These are phyloP conservation scores for Melanogaster broomeanus DNA, from an alignment of 768 basidiomycete species.

Conservation along the genomic window DNA sequence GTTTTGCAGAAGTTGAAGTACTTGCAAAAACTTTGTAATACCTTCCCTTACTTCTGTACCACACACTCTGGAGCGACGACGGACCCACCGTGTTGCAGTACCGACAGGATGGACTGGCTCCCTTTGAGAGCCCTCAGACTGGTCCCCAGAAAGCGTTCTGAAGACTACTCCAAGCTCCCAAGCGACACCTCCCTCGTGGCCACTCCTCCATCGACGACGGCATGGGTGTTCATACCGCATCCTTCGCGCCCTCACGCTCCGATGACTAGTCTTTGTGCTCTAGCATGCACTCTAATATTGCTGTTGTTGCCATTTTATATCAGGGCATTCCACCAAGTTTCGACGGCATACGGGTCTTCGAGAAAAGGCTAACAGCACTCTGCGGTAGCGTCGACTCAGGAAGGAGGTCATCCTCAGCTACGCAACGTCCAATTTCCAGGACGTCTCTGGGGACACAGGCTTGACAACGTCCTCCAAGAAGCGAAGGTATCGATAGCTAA, in stretches of 20 bases:
- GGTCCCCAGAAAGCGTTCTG: slow-evolving; percentile 1
- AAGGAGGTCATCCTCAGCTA: slow-evolving; percentile 4
- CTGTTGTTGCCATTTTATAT: slow-evolving; percentile 30
- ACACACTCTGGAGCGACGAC: background rate
- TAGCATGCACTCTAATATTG: slow-evolving; percentile 24
- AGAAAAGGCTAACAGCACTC: slow-evolving; percentile 40
- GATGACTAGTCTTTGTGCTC: slow-evolving; percentile 27
- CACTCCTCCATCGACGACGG: slow-evolving; percentile 7
- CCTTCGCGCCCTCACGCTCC: slow-evolving; percentile 21
- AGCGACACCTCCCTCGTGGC: slow-evolving; percentile 1
- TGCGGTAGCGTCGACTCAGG: slow-evolving; percentile 11
- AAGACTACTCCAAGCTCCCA: slow-evolving; percentile 16
- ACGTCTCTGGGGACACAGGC: slow-evolving; percentile 60
- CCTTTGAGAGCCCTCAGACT: background rate
- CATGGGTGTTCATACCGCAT: slow-evolving; percentile 11
- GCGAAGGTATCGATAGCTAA: slow-evolving; percentile 39
- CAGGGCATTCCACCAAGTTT: slow-evolving; percentile 44
- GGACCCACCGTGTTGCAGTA: no score
- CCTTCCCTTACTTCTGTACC: background rate
- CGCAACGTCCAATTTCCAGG: slow-evolving; percentile 52
- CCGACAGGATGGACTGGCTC: slow-evolving; percentile 9
- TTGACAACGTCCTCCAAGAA: slow-evolving; percentile 66
- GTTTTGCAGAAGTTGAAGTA: no score
- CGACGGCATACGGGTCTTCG: slow-evolving; percentile 35
- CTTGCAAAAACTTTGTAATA: no score